Conservation (phyloP, 192 early-diverging fungal genomes). For the Piromyces sp. region DNA sequence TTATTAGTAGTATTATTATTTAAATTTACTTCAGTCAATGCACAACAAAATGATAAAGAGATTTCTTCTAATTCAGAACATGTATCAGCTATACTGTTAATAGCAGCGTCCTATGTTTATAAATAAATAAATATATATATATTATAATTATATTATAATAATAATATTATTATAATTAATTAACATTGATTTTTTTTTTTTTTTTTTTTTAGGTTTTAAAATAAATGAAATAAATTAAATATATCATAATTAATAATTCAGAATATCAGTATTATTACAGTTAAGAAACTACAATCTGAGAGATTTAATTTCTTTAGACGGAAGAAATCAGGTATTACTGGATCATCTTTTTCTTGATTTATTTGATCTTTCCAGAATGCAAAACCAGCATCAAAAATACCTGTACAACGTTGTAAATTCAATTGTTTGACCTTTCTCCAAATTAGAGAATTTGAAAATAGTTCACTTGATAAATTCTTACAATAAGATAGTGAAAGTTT, state of each 20-base stretch:
- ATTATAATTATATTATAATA: too few species aligned
- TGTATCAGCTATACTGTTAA: constrained; percentile 22
- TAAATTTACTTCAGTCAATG: constrained; percentile 38
- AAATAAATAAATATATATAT: too few species aligned
- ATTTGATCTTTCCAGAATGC: constrained; percentile 17
- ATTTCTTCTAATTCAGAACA: constrained; percentile 34
- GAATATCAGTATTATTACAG: constrained; percentile 5
- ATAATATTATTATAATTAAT: too few species aligned
- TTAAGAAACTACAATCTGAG: constrained; percentile 59
- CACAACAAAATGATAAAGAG: constrained; percentile 59
- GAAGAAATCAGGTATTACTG: constrained; percentile 6
- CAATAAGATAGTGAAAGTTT: constrained; percentile 46
- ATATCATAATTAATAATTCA: too few species aligned
- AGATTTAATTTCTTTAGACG: constrained; percentile 34
- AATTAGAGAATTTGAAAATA: constrained; percentile 25
- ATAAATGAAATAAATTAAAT: too few species aligned
- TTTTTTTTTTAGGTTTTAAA: too few species aligned
- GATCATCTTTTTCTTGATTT: constrained; percentile 5
- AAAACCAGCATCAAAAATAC: constrained; percentile 50
- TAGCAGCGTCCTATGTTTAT: constrained; percentile 29
- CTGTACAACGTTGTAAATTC: constrained; percentile 60
- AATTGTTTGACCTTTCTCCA: constrained; percentile 32
- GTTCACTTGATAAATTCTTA: constrained; percentile 49
- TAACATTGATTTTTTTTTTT: too few species aligned
- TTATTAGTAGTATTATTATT: too few species aligned